These are phyloP conservation scores for Penicillium brevicompactum DNA, from an alignment of 2,329 filamentous ascomycete genomes.

Conservation along the genomic window DNA sequence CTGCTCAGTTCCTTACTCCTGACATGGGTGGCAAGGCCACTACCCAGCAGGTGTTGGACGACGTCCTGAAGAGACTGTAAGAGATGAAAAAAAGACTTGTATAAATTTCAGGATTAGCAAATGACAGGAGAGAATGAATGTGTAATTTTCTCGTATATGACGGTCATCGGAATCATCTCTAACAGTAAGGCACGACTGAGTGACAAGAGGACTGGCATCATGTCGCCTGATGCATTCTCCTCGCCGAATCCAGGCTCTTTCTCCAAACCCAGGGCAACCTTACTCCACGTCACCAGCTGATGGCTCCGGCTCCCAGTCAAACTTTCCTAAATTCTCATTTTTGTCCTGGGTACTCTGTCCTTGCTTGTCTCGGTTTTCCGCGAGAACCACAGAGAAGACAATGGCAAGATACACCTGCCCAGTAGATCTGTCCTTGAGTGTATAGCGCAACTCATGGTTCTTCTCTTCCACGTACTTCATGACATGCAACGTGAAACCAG, in stretches of 20 bases:
- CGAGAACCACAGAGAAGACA: constrained; percentile 71
- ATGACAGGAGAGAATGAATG: constrained; percentile 7
- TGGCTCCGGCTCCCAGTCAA: constrained; percentile 25
- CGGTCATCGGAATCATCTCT: too few relatives aligned
- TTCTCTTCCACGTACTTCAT: constrained; percentile 57
- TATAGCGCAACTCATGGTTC: constrained; percentile 87
- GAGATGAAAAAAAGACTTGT: constrained; percentile 14
- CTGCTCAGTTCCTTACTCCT: constrained; percentile 79
- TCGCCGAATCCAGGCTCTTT: neutral
- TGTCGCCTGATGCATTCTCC: too few relatives aligned
- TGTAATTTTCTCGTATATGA: neutral
- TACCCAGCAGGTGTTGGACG: constrained; percentile 83
- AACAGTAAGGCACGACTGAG: too few relatives aligned
- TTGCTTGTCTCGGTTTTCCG: constrained; percentile 24
- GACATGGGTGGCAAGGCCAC: constrained; percentile 86
- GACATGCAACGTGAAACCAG: constrained; percentile 39
- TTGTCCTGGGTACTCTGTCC: constrained; percentile 1
- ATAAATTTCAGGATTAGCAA: constrained; percentile 13
- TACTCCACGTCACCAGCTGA: constrained; percentile 24
- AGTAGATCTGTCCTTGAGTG: constrained; percentile 78
- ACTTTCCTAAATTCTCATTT: constrained; percentile 21
- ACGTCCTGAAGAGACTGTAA: constrained; percentile 82
- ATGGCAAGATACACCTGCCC: constrained; percentile 78
- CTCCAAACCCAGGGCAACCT: neutral
- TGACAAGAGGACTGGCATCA: too few relatives aligned